Evolutionary conservation across 177 flowering plant genomes (phyloP).

Genomic region (Vitis hybrid): DNA sequence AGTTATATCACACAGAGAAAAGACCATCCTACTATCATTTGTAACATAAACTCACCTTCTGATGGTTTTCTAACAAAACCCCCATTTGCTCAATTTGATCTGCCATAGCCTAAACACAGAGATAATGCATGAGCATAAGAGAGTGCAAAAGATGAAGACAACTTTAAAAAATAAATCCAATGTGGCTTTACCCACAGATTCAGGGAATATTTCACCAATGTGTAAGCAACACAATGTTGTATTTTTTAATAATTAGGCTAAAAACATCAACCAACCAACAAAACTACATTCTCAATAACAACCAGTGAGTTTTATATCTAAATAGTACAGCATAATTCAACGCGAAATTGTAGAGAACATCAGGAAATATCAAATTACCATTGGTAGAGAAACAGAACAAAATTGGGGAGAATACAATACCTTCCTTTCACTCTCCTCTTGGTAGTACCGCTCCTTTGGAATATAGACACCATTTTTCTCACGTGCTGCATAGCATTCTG

Average conservation of each 20-base stretch:
- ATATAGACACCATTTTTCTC: conserved; percentile 97
- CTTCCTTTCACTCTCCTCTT: conserved; percentile 94
- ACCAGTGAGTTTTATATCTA: not conserved
- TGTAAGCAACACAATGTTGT: too few relatives aligned
- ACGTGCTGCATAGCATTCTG: conserved; percentile 96
- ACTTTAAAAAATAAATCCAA: not conserved
- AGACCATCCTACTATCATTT: too few relatives aligned
- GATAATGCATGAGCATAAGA: conserved; percentile 5
- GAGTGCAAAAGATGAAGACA: not conserved
- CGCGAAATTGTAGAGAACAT: not conserved
- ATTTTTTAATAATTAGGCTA: too few relatives aligned
- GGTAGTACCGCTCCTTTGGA: conserved; percentile 91
- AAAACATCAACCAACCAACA: not conserved
- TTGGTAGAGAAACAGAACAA: not conserved
- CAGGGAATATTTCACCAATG: too few relatives aligned
- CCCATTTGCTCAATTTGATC: conserved; percentile 96
- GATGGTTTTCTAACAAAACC: conserved; percentile 53
- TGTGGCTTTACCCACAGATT: too few relatives aligned
- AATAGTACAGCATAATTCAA: not conserved
- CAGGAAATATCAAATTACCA: not conserved
- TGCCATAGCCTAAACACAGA: conserved; percentile 67
- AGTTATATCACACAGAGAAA: not conserved
- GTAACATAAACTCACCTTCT: conserved; percentile 53
- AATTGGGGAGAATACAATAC: conserved; percentile 28
- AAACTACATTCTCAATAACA: not conserved